Evolutionary conservation across 352 stramenopile species (phyloP).

Genomic region (Globisporangium orthogonon): DNA sequence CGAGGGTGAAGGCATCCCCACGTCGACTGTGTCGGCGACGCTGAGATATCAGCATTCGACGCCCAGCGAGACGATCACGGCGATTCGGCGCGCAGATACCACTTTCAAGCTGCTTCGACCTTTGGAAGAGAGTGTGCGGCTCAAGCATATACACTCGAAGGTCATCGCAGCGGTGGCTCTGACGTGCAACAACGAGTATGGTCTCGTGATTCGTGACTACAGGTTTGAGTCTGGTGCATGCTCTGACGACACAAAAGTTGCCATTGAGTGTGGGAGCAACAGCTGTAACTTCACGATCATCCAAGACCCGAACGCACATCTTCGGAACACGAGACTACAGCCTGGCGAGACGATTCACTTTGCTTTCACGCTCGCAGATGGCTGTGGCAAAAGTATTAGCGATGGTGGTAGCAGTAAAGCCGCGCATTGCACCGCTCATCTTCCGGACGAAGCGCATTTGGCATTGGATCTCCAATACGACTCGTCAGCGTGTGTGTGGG

Average conservation of each 20-base stretch:
- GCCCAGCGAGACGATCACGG: conserved; percentile 8
- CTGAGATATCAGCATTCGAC: conserved; percentile 22
- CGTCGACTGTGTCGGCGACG: conserved; percentile 15
- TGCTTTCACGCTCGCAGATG: conserved; percentile 23
- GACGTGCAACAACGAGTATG: conserved; percentile 26
- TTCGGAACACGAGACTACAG: conserved; percentile 23
- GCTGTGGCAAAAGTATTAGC: neutral
- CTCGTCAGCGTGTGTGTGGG: neutral
- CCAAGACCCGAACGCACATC: conserved; percentile 30
- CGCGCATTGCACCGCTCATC: neutral
- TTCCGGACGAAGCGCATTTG: conserved; percentile 5
- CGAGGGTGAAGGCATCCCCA: neutral
- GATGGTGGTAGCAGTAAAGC: neutral
- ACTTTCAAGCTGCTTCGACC: conserved; percentile 28
- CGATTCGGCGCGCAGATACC: conserved; percentile 20
- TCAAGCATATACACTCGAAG: conserved; percentile 26
- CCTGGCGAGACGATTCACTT: conserved; percentile 30
- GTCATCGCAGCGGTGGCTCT: conserved; percentile 29
- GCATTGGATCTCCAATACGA: conserved; percentile 9
- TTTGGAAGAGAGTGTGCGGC: conserved; percentile 24
- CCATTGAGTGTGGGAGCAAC: neutral
- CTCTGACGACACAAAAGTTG: neutral
- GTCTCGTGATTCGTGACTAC: conserved; percentile 30
- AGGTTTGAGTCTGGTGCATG: conserved; percentile 10
- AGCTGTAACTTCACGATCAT: conserved; percentile 9